These are phyloP conservation scores for Emericellopsis atlantica DNA, from an alignment of 2,329 filamentous ascomycete genomes.

Conservation along the genomic window DNA sequence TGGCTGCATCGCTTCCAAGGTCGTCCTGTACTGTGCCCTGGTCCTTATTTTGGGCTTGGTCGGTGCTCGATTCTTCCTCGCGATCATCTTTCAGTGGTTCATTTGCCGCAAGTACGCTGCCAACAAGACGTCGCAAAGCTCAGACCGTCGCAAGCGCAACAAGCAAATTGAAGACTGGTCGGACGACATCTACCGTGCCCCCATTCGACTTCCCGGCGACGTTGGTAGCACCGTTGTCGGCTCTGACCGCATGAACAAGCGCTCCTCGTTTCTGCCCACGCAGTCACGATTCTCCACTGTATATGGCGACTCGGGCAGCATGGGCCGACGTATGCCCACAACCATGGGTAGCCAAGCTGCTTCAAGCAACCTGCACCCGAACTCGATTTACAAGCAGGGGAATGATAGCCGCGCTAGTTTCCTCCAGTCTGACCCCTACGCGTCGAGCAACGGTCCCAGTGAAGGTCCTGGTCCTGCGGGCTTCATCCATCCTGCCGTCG, in stretches of 20 bases:
- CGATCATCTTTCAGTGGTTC: slow-evolving; percentile 93
- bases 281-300: slow-evolving; percentile 92
- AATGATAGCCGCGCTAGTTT: slow-evolving; percentile 55
- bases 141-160: slow-evolving; percentile 71
- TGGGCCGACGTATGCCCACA: slow-evolving; percentile 48
- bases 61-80: slow-evolving; percentile 72
- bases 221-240: slow-evolving; percentile 50
- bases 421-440: slow-evolving; percentile 45
- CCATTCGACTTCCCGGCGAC: slow-evolving; percentile 67
- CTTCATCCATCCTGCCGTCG: slow-evolving; percentile 93
- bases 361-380: slow-evolving; percentile 58
- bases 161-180: slow-evolving; percentile 97
- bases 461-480: slow-evolving; percentile 74
- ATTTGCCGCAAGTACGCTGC: slow-evolving; percentile 77
- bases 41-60: slow-evolving; percentile 89
- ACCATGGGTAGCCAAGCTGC: slow-evolving; percentile 91
- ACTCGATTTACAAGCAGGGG: slow-evolving; percentile 56
- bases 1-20: slow-evolving; percentile 93
- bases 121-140: slow-evolving; percentile 69
- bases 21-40: slow-evolving; percentile 88
- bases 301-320: slow-evolving; percentile 54
- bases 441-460: slow-evolving; percentile 36
- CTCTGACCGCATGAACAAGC: slow-evolving; percentile 65
- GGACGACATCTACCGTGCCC: slow-evolving; percentile 91
- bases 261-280: slow-evolving; percentile 79